These are phyloP conservation scores for Plasmodium coatneyi DNA, from an alignment of 169 alveolate species.

Conservation along the genomic window DNA sequence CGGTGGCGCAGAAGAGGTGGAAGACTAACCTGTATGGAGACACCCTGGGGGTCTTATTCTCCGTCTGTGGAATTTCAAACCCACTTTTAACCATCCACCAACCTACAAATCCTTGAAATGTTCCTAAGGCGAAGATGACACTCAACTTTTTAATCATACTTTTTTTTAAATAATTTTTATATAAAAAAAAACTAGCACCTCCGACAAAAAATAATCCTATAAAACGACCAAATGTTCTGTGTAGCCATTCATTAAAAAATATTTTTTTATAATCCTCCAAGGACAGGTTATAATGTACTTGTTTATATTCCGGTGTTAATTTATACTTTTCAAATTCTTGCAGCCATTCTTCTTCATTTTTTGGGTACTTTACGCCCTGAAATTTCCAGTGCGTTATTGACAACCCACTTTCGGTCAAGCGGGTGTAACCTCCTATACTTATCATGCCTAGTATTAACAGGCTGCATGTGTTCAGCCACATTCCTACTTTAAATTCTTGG, in stretches of 20 bases:
- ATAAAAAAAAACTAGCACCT: slow-evolving; percentile 85
- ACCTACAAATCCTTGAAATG: slow-evolving; percentile 85
- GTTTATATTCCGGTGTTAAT: slow-evolving; percentile 90
- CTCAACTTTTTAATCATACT: slow-evolving; percentile 72
- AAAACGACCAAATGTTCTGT: slow-evolving; percentile 90
- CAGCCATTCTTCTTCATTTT: slow-evolving; percentile 89
- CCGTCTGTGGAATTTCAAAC: slow-evolving; percentile 81
- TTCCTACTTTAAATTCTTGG: slow-evolving; percentile 63
- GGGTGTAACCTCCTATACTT: slow-evolving; percentile 92
- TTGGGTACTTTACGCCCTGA: slow-evolving; percentile 87
- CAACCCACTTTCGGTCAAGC: slow-evolving; percentile 92
- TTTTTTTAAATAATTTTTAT: slow-evolving; percentile 80
- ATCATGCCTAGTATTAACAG: slow-evolving; percentile 85
- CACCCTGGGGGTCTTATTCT: slow-evolving; percentile 85
- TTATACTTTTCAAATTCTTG: slow-evolving; percentile 88
- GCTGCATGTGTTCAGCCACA: slow-evolving; percentile 76
- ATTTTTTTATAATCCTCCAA: slow-evolving; percentile 90
- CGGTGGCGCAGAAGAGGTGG: slow-evolving; percentile 83
- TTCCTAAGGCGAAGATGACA: slow-evolving; percentile 77
- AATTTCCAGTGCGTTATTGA: slow-evolving; percentile 94
- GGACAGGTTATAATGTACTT: slow-evolving; percentile 88
- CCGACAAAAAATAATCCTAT: slow-evolving; percentile 86
- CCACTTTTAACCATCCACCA: slow-evolving; percentile 89
- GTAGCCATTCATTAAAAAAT: slow-evolving; percentile 92
- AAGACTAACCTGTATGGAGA: slow-evolving; percentile 84